Evolutionary conservation across 2,329 filamentous ascomycete species (phyloP), one percentile per base, ranked within the genome.

Genomic region (Xylaria sp.): DNA sequence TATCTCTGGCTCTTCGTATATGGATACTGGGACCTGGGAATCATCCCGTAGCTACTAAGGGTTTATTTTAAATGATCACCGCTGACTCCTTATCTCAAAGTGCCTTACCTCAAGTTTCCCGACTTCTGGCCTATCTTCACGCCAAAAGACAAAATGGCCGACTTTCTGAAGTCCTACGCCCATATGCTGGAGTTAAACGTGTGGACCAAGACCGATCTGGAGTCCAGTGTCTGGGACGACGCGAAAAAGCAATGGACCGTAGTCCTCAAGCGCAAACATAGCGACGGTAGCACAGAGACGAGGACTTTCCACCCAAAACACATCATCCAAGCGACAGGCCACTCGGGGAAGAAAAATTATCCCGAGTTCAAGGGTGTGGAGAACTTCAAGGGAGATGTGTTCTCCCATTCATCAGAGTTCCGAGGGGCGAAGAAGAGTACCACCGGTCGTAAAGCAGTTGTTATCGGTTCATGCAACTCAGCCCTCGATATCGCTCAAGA

Each of bases 251-350:
- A 78, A 12, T 91, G 89, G 89, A 86, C 82, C 0, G 81, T 89
- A 3, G 72, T 74, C n/a, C 61, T 79, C 2, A 74, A 76, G 56
- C 74, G 76, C 23, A 73, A 62, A 57, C 63, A 69, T 28, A 61
- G 61, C n/a, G 73, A 78, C 43, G 74, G 73, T 7, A 72, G 36
- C 20, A 78, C 68, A 0, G 83, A 87, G 70, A 84, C 80, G 1
- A 83, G 88, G 20, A 88, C 83, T 0, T 78, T 92, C 45, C 83
- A 86, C 43, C 90, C 90, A 0, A 84, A 82, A 5, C 90, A 92
- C 69, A 77, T 93, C 34, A 84, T 93, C 52, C 88, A 91, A 73
- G 87, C 88, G 1, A 93, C 90, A 0, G 90, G 90, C 0, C 89
- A 91, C 72, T 89, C 88, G 0, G 90, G 90, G 2, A 88, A 91